These are phyloP conservation scores for Aureobasidium sp. DNA, from an alignment of 2,329 filamentous ascomycete genomes.

Conservation along the genomic window DNA sequence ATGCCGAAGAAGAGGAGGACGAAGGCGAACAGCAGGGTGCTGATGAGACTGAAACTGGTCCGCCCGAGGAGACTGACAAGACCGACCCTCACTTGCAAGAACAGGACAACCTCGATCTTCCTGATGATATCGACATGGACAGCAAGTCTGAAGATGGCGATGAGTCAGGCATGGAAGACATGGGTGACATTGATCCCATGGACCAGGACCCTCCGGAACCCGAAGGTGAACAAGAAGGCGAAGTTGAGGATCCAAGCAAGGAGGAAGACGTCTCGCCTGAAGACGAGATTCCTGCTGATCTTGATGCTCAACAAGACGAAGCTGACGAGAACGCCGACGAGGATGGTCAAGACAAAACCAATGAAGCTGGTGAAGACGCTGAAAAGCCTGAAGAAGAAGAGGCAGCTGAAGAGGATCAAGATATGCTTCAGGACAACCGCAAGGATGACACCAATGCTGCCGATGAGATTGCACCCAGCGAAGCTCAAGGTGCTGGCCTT, in stretches of 20 bases:
- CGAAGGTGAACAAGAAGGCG: slow-evolving; percentile 21
- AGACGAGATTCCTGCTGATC: slow-evolving; percentile 33
- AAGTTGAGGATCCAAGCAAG: slow-evolving; percentile 22
- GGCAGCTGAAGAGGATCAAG: slow-evolving; percentile 17
- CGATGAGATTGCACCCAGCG: slow-evolving; percentile 19
- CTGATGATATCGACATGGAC: slow-evolving; percentile 81
- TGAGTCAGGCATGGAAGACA: slow-evolving; percentile 23
- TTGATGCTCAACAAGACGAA: slow-evolving; percentile 54
- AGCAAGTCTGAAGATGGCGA: slow-evolving; percentile 44
- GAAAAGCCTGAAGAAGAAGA: slow-evolving; percentile 26
- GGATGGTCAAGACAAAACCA: slow-evolving; percentile 41
- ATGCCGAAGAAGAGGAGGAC: slow-evolving; percentile 49
- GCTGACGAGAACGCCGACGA: slow-evolving; percentile 33
- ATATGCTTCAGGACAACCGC: slow-evolving; percentile 20
- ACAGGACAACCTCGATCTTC: slow-evolving; percentile 73
- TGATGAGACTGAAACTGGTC: slow-evolving; percentile 54
- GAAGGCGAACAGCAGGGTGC: slow-evolving; percentile 28
- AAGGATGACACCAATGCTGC: slow-evolving; percentile 20
- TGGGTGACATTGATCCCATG: slow-evolving; percentile 20
- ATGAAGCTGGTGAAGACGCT: slow-evolving; percentile 36
- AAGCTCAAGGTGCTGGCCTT: slow-evolving; percentile 43
- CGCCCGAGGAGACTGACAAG: slow-evolving; percentile 59
- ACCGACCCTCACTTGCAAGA: slow-evolving; percentile 72
- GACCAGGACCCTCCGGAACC: slow-evolving; percentile 19
- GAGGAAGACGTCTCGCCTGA: slow-evolving; percentile 20